Percentiles rank a stretch among this genome's conserved stretches.
These are phyloP conservation scores for Furcasterigmium furcatum DNA, from an alignment of 2,329 filamentous ascomycete genomes.

Conservation along the genomic window DNA sequence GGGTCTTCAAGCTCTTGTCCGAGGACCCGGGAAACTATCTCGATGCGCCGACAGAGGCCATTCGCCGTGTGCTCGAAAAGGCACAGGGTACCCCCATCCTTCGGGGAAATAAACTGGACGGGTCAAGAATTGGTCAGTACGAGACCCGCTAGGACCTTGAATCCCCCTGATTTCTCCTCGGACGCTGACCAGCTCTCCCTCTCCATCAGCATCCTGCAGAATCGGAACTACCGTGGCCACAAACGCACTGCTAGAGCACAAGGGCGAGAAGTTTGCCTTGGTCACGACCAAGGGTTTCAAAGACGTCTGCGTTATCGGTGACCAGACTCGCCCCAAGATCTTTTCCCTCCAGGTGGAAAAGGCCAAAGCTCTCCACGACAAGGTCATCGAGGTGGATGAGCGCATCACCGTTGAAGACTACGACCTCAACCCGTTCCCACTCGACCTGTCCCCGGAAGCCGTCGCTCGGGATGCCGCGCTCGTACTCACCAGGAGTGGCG, in stretches of 20 bases:
- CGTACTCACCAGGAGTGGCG: conserved; percentile 61
- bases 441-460: conserved; percentile 40
- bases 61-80: conserved; percentile 44
- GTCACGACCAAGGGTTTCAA: conserved; percentile 71
- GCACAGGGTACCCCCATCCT: conserved; percentile 26
- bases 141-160: no score
- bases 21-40: conserved; percentile 70
- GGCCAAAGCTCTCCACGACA: conserved; percentile 66
- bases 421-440: conserved; percentile 53
- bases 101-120: conserved; percentile 26
- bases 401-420: conserved; percentile 72
- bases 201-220: conserved; percentile 40
- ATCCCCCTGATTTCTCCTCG: no score
- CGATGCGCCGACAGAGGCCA: conserved; percentile 72
- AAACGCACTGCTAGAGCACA: conserved; percentile 72
- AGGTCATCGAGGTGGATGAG: conserved; percentile 71
- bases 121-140: conserved; percentile 23
- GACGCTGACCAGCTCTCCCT: conserved; percentile 23
- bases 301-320: conserved; percentile 69
- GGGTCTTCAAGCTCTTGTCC: conserved; percentile 69
- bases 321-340: conserved; percentile 69
- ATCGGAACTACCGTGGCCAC: conserved; percentile 83
- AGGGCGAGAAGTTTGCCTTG: conserved; percentile 68
- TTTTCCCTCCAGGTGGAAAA: conserved; percentile 70
- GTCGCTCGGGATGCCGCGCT: conserved; percentile 54